These are phyloP conservation scores for Abrus pulchellus DNA, from an alignment of 306 rosid genomes.

Conservation along the genomic window DNA sequence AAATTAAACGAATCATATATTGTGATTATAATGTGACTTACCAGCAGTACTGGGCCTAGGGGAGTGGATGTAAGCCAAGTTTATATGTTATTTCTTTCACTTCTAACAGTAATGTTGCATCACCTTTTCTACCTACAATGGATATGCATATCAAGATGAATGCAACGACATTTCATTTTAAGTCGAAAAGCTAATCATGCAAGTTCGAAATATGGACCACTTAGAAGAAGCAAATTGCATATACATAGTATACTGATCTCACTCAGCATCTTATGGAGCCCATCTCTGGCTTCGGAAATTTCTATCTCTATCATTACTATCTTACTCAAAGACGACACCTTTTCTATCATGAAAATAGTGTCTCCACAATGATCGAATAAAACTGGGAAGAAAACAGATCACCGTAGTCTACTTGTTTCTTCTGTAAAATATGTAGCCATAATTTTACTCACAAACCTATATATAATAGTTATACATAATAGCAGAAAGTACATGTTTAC, in stretches of 20 bases:
- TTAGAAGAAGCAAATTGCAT: slow-evolving; percentile 1
- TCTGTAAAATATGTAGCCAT: not conserved
- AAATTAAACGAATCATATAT: not conserved
- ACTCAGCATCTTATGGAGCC: slow-evolving; percentile 68
- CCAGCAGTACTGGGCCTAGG: slow-evolving; percentile 60
- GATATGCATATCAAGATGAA: slow-evolving; percentile 28
- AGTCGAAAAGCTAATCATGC: slow-evolving; percentile 30
- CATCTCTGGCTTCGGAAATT: slow-evolving; percentile 63
- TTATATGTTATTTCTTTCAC: slow-evolving; percentile 71
- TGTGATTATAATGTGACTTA: slow-evolving; percentile 18
- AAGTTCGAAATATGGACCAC: slow-evolving; percentile 26
- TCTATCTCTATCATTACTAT: slow-evolving; percentile 70
- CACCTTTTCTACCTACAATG: slow-evolving; percentile 61
- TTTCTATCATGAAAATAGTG: slow-evolving; percentile 75
- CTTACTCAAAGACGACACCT: slow-evolving; percentile 69
- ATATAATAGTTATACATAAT: not conserved
- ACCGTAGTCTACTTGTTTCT: not conserved
- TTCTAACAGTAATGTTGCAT: slow-evolving; percentile 64
- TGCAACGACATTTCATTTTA: slow-evolving; percentile 30
- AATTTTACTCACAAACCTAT: not conserved
- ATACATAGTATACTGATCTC: slow-evolving; percentile 55
- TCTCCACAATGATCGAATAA: slow-evolving; percentile 77
- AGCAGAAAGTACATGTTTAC: not conserved
- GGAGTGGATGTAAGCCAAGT: slow-evolving; percentile 67
- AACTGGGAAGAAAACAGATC: not conserved